Base-by-base conservation (phyloP, 1,284 basidiomycete genomes). In the Neolentinus lepideus region DNA sequence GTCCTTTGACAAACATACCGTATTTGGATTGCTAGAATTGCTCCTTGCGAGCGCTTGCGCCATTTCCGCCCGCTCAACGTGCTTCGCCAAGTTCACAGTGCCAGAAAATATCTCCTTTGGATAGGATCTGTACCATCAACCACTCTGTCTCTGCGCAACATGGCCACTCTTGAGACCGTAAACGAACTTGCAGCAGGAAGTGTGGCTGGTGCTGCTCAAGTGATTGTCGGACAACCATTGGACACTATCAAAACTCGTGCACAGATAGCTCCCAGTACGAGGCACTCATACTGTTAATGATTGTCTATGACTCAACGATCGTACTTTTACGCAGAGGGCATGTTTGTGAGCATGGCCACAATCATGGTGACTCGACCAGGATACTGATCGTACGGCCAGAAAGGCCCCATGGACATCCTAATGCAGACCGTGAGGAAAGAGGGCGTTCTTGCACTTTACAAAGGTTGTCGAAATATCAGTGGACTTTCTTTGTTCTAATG, bases 391-490 rank as follows among this genome's bases (percentile, higher is more conserved):
- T 22, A 31, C 27, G 11, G 27, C 56, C 76, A 94, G 90, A 94
- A 88, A 78, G 94, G 94, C 3, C 93, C 94, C 0, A 86, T 93
- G 81, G 94, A 97, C 66, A 93, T 97, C 58, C 71, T 94, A 9
- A 63, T 70, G 9, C 85, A 91, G 69, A 97, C 94, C 0, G 61
- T 95, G 36, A 71, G 83, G 58, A 95, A 92, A 57, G 94, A 97
- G 68, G 94, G 94, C 0, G 80, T 94, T 64, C 80, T 95, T 57
- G 94, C 92, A 6, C 70, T 98, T 38, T 97, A 96, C 75, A 97
- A 98, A 77, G 94, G 94, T 85, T 51, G 45, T 66, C 57, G 46
- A 21, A 21, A 24, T n/a, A 12, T 46, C n/a, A 21, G 52, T 45
- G 26, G 24, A 29, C 12, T 12, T 36, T 53, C 14, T 51, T 16